Evolutionary conservation across 2,329 filamentous ascomycete species (phyloP).

Genomic region (Diaporthe humulicola): DNA sequence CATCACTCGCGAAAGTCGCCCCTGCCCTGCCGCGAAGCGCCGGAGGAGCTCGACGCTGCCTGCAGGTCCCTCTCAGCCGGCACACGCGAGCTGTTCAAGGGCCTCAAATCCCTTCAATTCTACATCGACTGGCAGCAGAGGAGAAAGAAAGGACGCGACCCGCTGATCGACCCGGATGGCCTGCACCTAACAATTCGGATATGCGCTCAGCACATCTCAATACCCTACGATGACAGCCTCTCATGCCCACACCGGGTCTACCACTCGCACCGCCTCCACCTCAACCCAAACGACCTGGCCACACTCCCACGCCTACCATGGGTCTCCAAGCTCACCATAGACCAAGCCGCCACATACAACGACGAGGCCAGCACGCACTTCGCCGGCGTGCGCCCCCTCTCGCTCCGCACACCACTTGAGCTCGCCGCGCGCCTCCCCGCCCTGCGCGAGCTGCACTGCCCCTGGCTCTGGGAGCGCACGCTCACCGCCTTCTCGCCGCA

Average conservation of each 20-base stretch:
- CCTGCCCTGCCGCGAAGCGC: constrained; percentile 40
- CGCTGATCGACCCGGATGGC: constrained; percentile 33
- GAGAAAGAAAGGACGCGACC: background rate
- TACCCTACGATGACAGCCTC: background rate
- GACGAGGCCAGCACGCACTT: background rate
- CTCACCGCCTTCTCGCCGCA: constrained; percentile 37
- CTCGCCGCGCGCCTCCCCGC: constrained; percentile 43
- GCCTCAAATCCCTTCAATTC: background rate
- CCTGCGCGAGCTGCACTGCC: constrained; percentile 41
- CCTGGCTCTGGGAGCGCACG: constrained; percentile 45
- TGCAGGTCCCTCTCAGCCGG: constrained; percentile 41
- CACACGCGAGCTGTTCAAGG: constrained; percentile 40
- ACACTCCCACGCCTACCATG: background rate
- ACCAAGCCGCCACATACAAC: background rate
- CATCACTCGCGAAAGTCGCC: constrained; percentile 28
- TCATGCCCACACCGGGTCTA: constrained; percentile 5
- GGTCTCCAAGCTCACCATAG: background rate
- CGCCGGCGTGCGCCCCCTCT: constrained; percentile 42
- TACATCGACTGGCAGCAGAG: constrained; percentile 7
- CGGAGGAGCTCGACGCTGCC: constrained; percentile 40
- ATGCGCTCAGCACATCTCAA: background rate
- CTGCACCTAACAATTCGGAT: constrained; percentile 30
- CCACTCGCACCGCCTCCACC: constrained; percentile 16
- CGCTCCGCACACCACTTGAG: constrained; percentile 42
- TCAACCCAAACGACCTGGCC: background rate